A percentile compares a stretch with the other conserved stretches of the same genome.
Conservation (phyloP, 768 basidiomycete species). For the Rickenella mellea region DNA sequence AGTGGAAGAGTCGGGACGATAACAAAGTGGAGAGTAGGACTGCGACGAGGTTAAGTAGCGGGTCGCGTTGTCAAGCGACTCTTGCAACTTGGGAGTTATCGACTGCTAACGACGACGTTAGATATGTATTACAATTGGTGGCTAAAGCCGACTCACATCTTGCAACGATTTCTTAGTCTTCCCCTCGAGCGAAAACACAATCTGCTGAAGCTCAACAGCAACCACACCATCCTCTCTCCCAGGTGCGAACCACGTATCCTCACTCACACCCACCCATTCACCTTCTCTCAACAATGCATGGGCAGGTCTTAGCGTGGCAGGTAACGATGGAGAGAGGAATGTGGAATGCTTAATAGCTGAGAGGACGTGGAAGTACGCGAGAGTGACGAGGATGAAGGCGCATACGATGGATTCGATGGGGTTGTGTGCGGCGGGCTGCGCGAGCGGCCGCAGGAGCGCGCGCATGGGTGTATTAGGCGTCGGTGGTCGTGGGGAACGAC, state of each 20-base stretch:
- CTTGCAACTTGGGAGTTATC: too few relatives aligned
- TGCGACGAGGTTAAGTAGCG: too few relatives aligned
- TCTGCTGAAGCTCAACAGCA: slow-evolving; percentile 63
- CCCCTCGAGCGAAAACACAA: slow-evolving; percentile 54
- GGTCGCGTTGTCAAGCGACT: too few relatives aligned
- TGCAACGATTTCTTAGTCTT: slow-evolving; percentile 2
- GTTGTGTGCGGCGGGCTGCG: slow-evolving; percentile 60
- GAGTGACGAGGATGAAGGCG: slow-evolving; percentile 81
- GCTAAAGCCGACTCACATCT: too few relatives aligned
- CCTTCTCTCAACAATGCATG: slow-evolving; percentile 43
- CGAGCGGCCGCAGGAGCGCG: slow-evolving; percentile 56
- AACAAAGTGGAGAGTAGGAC: too few relatives aligned
- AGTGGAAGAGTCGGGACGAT: too few relatives aligned
- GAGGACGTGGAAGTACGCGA: slow-evolving; percentile 92
- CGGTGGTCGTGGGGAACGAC: too few relatives aligned
- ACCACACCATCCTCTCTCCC: slow-evolving; percentile 19
- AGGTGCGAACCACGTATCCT: slow-evolving; percentile 43
- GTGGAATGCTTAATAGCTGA: slow-evolving; percentile 83
- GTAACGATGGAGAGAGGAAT: slow-evolving; percentile 49
- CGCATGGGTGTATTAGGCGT: too few relatives aligned
- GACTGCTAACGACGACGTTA: too few relatives aligned
- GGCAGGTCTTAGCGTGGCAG: slow-evolving; percentile 39
- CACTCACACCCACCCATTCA: slow-evolving; percentile 56
- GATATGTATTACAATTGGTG: too few relatives aligned
- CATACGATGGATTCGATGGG: slow-evolving; percentile 88